phyloP scores from a whole-genome alignment of 164 flowering plant species.

The Vitis amurensis region DNA sequence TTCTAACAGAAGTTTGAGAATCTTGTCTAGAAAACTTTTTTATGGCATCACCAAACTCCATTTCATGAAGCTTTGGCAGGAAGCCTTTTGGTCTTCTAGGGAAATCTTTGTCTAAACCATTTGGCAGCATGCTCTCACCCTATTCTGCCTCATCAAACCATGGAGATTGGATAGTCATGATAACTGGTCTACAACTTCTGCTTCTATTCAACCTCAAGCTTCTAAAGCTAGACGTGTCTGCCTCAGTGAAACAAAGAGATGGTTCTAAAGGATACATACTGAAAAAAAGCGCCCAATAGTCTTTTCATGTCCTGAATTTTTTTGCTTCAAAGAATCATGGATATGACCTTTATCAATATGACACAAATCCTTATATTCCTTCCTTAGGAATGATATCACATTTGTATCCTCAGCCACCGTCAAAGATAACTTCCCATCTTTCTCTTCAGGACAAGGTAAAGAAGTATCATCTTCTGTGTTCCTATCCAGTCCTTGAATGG shows the following conservation, averaged over 20 bases:
- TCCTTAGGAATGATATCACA: background rate
- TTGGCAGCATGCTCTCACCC: conserved; percentile 29
- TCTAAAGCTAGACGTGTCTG: conserved; percentile 21
- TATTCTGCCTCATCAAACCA: conserved; percentile 20
- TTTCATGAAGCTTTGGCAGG: conserved; percentile 20
- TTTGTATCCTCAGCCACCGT: conserved; percentile 5
- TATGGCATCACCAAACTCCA: conserved; percentile 21
- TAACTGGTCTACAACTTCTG: conserved; percentile 56
- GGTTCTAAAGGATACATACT: conserved; percentile 32
- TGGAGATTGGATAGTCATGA: conserved; percentile 22
- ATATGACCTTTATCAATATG: conserved; percentile 7
- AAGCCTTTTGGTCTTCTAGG: conserved; percentile 27
- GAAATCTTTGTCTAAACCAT: conserved; percentile 31
- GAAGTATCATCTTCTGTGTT: conserved; percentile 8
- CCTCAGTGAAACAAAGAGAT: conserved; percentile 30
- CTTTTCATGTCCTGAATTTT: conserved; percentile 38
- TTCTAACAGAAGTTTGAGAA: conserved; percentile 32
- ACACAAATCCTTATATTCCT: conserved; percentile 14
- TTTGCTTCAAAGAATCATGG: conserved; percentile 33
- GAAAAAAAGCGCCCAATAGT: conserved; percentile 29
- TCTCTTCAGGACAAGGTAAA: conserved; percentile 19
- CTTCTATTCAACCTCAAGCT: conserved; percentile 40
- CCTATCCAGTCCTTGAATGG: conserved; percentile 19
- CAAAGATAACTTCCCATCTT: conserved; percentile 24
- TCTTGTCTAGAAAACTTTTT: conserved; percentile 27